These are phyloP conservation scores for Torulaspora delbrueckii DNA, from an alignment of 805 yeast genomes.

Conservation along the genomic window DNA sequence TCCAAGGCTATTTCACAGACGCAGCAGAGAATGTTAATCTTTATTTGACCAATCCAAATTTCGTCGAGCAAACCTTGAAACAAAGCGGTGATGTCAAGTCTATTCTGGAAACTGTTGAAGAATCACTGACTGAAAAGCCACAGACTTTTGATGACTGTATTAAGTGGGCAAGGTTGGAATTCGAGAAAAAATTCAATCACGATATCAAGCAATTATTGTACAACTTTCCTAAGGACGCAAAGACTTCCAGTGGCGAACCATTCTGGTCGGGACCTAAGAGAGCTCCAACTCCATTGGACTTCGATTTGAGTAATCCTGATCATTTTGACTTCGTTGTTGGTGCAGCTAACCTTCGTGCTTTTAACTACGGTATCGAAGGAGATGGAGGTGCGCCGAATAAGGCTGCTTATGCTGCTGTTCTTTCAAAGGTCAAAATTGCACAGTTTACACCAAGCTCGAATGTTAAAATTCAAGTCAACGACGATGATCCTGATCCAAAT, in stretches of 20 bases:
- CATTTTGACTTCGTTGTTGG: conserved; percentile 81
- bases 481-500: conserved; percentile 85
- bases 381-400: conserved; percentile 50
- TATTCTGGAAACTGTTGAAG: conserved; percentile 72
- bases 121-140: conserved; percentile 76
- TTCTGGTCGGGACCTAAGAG: conserved; percentile 98
- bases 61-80: conserved; percentile 84
- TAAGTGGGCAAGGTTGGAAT: conserved; percentile 88
- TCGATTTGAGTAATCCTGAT: conserved; percentile 69
- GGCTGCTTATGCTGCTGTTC: conserved; percentile 47
- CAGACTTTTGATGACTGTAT: conserved; percentile 89
- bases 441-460: conserved; percentile 74
- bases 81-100: conserved; percentile 90
- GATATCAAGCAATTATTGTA: conserved; percentile 86
- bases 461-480: conserved; percentile 76
- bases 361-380: conserved; percentile 82
- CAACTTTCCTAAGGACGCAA: conserved; percentile 93
- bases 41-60: conserved; percentile 86
- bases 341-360: conserved; percentile 89
- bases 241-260: conserved; percentile 82
- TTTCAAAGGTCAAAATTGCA: conserved; percentile 46
- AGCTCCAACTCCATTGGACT: conserved; percentile 81
- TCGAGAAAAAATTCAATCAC: conserved; percentile 76
- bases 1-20: conserved; percentile 86
- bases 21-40: conserved; percentile 91